phyloP scores from a whole-genome alignment of 495 filamentous ascomycete species.

The Penicillium turbatum region DNA sequence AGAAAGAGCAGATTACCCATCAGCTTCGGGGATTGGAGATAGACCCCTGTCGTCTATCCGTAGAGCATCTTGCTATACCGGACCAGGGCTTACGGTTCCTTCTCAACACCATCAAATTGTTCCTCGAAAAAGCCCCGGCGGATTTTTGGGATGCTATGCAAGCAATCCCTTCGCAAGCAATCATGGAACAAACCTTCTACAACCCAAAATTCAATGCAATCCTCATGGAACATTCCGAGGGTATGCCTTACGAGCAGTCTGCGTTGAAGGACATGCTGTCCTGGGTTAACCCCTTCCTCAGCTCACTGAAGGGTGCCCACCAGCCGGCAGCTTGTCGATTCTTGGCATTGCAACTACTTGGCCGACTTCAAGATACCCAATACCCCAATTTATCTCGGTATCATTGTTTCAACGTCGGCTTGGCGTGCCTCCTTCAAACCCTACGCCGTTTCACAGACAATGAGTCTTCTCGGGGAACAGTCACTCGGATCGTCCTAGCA shows the following conservation, averaged over 20 bases:
- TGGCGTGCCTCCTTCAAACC: conserved; percentile 47
- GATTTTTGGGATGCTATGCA: conserved; percentile 87
- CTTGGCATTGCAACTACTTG: conserved; percentile 64
- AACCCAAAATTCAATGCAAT: conserved; percentile 62
- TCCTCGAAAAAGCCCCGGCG: conserved; percentile 67
- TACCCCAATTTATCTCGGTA: conserved; percentile 42
- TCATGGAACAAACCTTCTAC: conserved; percentile 73
- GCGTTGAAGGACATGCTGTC: conserved; percentile 55
- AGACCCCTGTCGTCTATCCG: conserved; percentile 68
- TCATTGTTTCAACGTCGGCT: conserved; percentile 49
- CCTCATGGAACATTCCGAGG: conserved; percentile 51
- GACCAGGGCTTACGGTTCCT: conserved; percentile 57
- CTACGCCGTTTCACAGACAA: conserved; percentile 51
- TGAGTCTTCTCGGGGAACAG: conserved; percentile 44
- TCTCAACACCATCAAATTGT: conserved; percentile 57
- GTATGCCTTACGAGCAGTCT: conserved; percentile 52
- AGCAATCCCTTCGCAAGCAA: conserved; percentile 64
- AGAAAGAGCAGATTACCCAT: conserved; percentile 71
- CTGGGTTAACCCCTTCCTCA: conserved; percentile 73
- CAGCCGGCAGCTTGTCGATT: conserved; percentile 68
- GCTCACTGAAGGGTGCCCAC: conserved; percentile 66
- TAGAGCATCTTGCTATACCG: conserved; percentile 67
- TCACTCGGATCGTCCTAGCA: conserved; percentile 49
- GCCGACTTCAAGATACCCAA: conserved; percentile 53
- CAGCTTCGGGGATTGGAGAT: conserved; percentile 73